Conservation (phyloP, 129 eudicot genomes). For the sunflower (Helianthus annuus) region HanXRQr2.0-SUNRISE NC_035434.2:30380069-30380568, state of each 20-base stretch:
- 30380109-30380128: conserved; percentile 70
- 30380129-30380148: conserved; percentile 69
- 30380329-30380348: conserved; percentile 85
- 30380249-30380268: conserved; percentile 65
- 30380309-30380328: conserved; percentile 60
- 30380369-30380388: conserved; percentile 83
- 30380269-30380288: conserved; percentile 55
- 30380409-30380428: conserved; percentile 45
- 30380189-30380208: conserved; percentile 66
- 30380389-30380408: conserved; percentile 84
- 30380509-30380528: conserved; percentile 13
- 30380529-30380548: conserved; percentile 59
- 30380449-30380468: conserved; percentile 36
- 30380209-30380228: conserved; percentile 86
- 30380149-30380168: conserved; percentile 81
- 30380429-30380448: conserved; percentile 60
- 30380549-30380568: conserved; percentile 49
- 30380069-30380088: conserved; percentile 63
- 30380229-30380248: conserved; percentile 67
- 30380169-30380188: conserved; percentile 73
- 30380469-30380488: conserved; percentile 44
- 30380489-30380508: conserved; percentile 24
- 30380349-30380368: conserved; percentile 75
- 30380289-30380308: conserved; percentile 82
- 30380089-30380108: conserved; percentile 73